Evolutionary conservation across 768 basidiomycete species (phyloP), one percentile per base, ranked within the genome.

Genomic region (Infundibulicybe gibba): DNA sequence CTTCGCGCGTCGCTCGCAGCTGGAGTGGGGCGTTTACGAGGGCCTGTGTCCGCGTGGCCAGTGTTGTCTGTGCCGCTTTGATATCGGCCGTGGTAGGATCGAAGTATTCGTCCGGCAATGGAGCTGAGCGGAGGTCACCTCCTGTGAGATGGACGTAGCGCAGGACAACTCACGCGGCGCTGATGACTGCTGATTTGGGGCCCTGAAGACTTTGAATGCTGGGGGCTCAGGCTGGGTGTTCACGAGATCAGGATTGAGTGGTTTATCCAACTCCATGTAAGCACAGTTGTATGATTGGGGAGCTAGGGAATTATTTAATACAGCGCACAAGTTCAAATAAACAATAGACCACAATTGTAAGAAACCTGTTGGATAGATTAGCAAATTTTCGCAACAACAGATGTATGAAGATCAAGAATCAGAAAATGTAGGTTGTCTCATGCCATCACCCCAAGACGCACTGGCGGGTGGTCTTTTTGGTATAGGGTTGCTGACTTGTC

Each of bases 381-480:
- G 40, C 34, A 39, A 41, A 32, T 48, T 56, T 63, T 53, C 61
- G 62, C 38, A 49, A 30, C 20, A 20, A 40, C 16, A 25, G n/a
- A 42, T 44, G 32, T 19, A 40, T 25, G 33, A 49, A 38, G 35
- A 51, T 15, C 48, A 46, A 37, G 49, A 54, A 58, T 83, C 81
- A 85, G 81, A 68, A 60, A 64, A 49, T 51, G 44, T 61, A 61
- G n/a, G 57, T 78, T 82, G 85, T 89, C 87, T 88, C 87, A 89
- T 77, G 65, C 60, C 75, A 71, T 65, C 65, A 59, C 56, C 72
- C 78, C 75, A 85, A 85, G 85, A 73, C 68, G 50, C 70, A 78
- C 83, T 70, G 87, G 87, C 87, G 72, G 73, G 82, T 78, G 73
- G 69, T 68, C 80, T 85, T 77, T 88, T 87, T 85, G 79, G 75